Base-by-base conservation (phyloP, 805 yeast species). In the Wickerhamomyces mucosus region DNA sequence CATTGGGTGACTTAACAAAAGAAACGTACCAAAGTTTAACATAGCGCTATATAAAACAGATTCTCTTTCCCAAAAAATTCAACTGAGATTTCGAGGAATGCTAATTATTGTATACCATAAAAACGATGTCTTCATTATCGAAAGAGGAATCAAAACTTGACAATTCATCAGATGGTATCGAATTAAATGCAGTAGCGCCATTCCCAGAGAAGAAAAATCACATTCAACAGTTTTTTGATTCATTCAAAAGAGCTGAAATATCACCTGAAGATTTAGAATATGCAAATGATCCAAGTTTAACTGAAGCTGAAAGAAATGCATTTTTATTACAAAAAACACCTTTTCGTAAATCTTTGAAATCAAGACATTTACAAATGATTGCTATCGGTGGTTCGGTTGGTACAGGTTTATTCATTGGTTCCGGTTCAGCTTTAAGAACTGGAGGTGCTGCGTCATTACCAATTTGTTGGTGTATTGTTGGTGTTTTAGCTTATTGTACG, bases 311-410 rank as follows among this genome's bases (percentile, higher is more conserved):
- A 46, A 62, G 59, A 37, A 67, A 70, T 15, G 56, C 59, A 21
- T 43, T 52, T 18, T 55, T 56, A 21, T 45, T 69, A 3, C 75
- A 79, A 17, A 60, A 62, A 36, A 60, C 82, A 5, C 86, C 82
- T 3, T 59, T 79, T 38, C 59, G 69, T 28, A 65, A 71, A 41
- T 59, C 67, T 11, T 53, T 75, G 47, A 73, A 72, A 43, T 53
- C 59, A 27, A 67, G 80, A 58, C 82, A 75, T 44, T 50, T 77
- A 45, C 74, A 75, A 41, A 74, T 78, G 70, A 68, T 78, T 38
- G 75, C 83, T 21, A 71, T 78, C 27, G 82, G 82, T 24, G 76
- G 80, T 28, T 66, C 77, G 26, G 70, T 77, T 23, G 83, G 83
- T 37, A 75, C 82, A 0, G 83, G 85, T 48, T 55, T 77, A 34